A percentile compares a stretch with the other conserved stretches of the same genome.
phyloP scores from a whole-genome alignment of 139 green algal genomes.

The Penium margaritaceum region DNA sequence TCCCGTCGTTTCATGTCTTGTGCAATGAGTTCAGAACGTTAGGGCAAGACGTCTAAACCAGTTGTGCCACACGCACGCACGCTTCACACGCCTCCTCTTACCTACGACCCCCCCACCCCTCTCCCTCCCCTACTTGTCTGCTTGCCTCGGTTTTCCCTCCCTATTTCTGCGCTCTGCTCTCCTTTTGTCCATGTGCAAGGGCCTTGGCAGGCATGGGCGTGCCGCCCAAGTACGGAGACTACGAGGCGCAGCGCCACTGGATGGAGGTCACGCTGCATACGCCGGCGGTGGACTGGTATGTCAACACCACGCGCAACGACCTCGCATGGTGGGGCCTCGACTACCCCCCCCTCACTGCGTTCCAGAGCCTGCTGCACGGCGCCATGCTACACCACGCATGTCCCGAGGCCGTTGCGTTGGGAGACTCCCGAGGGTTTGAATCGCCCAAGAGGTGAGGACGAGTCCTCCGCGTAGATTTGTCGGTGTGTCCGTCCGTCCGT shows the following conservation, averaged over 20 bases:
- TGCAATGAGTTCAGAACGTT: too few relatives aligned
- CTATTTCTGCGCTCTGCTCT: too few relatives aligned
- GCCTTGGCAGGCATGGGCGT: constrained; percentile 55
- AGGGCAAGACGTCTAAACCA: too few relatives aligned
- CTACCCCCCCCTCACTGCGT: constrained; percentile 90
- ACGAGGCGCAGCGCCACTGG: constrained; percentile 96
- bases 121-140: too few relatives aligned
- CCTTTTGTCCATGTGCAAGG: too few relatives aligned
- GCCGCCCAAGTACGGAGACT: constrained; percentile 85
- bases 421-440: constrained; percentile 70
- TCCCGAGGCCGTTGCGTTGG: constrained; percentile 65
- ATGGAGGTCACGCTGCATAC: constrained; percentile 89
- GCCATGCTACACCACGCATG: constrained; percentile 60
- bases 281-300: constrained; percentile 72
- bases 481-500: too few relatives aligned
- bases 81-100: too few relatives aligned
- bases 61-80: too few relatives aligned
- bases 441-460: constrained; percentile 21
- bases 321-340: constrained; percentile 88
- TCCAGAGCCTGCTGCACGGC: constrained; percentile 58
- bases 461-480: too few relatives aligned
- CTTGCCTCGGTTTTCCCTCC: too few relatives aligned
- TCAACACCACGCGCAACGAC: constrained; percentile 52
- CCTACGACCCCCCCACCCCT: too few relatives aligned
- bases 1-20: too few relatives aligned